phyloP scores from a whole-genome alignment of 2,329 filamentous ascomycete species.

The Colletotrichum salicis region DNA sequence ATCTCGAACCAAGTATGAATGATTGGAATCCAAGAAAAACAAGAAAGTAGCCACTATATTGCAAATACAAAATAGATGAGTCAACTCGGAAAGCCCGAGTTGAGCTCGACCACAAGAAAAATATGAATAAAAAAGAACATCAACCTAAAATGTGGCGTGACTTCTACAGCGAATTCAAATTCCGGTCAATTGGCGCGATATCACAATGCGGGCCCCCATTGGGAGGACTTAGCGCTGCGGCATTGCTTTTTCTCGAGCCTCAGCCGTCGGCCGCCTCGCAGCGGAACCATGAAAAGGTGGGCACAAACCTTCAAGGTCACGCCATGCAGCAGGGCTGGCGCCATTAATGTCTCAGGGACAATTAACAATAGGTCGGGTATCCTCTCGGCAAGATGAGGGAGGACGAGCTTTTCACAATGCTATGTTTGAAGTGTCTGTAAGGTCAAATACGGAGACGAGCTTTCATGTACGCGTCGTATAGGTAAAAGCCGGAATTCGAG shows the following conservation, averaged over 20 bases:
- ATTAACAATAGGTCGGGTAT: not conserved
- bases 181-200: not conserved
- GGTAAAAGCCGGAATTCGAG: not conserved
- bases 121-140: not conserved
- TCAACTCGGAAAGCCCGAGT: not conserved
- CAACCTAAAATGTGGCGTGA: not conserved
- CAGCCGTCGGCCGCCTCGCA: conserved; percentile 19
- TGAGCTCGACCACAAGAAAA: not conserved
- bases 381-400: not conserved
- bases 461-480: not conserved
- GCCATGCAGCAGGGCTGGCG: not conserved
- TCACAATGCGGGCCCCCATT: not conserved
- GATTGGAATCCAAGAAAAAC: not conserved
- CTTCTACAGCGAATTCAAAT: not conserved
- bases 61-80: not conserved
- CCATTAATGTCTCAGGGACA: conserved; percentile 7
- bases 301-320: conserved; percentile 2
- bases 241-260: conserved; percentile 15
- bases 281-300: not conserved
- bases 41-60: not conserved
- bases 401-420: not conserved
- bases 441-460: not conserved
- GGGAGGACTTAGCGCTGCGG: conserved; percentile 3
- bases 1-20: too few relatives aligned
- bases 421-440: too few relatives aligned